Conservation (phyloP, 1,284 basidiomycete species). For the Tylopilus sp. region DNA sequence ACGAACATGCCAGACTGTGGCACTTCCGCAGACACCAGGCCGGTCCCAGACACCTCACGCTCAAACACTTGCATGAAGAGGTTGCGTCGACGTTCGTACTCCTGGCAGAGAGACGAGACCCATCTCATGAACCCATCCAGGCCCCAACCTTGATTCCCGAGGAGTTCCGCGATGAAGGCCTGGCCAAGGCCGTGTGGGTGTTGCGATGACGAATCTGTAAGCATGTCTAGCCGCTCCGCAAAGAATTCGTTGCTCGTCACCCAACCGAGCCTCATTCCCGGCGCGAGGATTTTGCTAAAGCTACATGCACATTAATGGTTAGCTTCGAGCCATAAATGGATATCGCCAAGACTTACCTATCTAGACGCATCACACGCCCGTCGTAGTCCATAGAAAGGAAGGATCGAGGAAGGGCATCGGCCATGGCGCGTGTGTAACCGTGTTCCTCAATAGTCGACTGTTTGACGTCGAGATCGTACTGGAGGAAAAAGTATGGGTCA, state of each 20-base stretch:
- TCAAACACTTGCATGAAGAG: slow-evolving; percentile 46
- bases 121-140: slow-evolving; percentile 47
- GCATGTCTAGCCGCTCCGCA: slow-evolving; percentile 60
- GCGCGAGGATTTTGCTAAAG: slow-evolving; percentile 58
- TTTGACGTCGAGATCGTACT: slow-evolving; percentile 43
- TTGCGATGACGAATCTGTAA: slow-evolving; percentile 46
- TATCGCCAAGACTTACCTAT: slow-evolving; percentile 42
- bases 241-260: slow-evolving; percentile 58
- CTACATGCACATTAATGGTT: slow-evolving; percentile 22
- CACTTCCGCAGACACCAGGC: slow-evolving; percentile 36
- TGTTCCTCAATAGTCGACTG: slow-evolving; percentile 38
- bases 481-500: slow-evolving; percentile 70
- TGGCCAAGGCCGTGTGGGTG: slow-evolving; percentile 44
- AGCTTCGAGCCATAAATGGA: slow-evolving; percentile 43
- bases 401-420: slow-evolving; percentile 50
- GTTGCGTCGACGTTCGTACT: slow-evolving; percentile 44
- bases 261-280: slow-evolving; percentile 69
- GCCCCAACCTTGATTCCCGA: slow-evolving; percentile 41
- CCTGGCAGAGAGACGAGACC: slow-evolving; percentile 41
- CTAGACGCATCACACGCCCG: slow-evolving; percentile 67
- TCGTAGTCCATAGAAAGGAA: slow-evolving; percentile 65
- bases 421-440: slow-evolving; percentile 44
- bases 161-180: slow-evolving; percentile 45
- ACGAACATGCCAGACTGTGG: slow-evolving; percentile 50
- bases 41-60: slow-evolving; percentile 31